phyloP scores from a whole-genome alignment of 1,284 basidiomycete genomes.

The Trametes polyzona region DNA sequence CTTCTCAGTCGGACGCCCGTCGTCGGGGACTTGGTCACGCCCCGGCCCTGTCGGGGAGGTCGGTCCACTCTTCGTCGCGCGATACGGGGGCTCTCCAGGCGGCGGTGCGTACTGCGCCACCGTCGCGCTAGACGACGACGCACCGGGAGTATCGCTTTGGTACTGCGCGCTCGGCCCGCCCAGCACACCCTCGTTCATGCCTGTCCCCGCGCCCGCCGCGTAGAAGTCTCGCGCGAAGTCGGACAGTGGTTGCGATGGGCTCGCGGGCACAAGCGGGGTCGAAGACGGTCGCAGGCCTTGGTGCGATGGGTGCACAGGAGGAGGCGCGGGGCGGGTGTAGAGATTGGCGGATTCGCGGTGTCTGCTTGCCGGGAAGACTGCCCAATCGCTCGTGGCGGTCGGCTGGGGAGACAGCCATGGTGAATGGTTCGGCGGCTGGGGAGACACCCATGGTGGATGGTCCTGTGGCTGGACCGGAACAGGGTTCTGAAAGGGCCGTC shows the following conservation, averaged over 20 bases:
- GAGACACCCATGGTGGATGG: conserved; percentile 1
- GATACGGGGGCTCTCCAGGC: conserved; percentile 28
- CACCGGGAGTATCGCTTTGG: conserved; percentile 24
- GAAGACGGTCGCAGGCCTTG: conserved; percentile 6
- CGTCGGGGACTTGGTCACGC: conserved; percentile 37
- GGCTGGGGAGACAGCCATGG: conserved; percentile 13
- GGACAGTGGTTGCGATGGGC: conserved; percentile 34
- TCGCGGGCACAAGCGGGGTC: conserved; percentile 8
- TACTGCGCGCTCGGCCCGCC: conserved; percentile 28
- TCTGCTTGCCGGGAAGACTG: conserved; percentile 21
- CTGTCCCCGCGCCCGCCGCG: conserved; percentile 42
- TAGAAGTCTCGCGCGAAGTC: conserved; percentile 64
- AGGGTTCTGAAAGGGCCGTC: conserved; percentile 60
- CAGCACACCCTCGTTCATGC: conserved; percentile 20
- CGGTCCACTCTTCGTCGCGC: conserved; percentile 10
- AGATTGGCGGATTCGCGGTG: conserved; percentile 11
- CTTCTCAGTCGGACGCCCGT: conserved; percentile 60
- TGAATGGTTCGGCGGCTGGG: too few species aligned
- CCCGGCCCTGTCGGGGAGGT: conserved; percentile 6
- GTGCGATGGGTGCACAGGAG: conserved; percentile 26
- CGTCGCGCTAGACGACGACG: conserved; percentile 25
- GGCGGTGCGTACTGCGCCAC: conserved; percentile 23
- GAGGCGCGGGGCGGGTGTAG: conserved; percentile 17
- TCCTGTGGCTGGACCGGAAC: conserved; percentile 33
- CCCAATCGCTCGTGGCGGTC: conserved; percentile 17